These are phyloP conservation scores for Eucalyptus cloeziana DNA, from an alignment of 345 rosid genomes.

Conservation along the genomic window DNA sequence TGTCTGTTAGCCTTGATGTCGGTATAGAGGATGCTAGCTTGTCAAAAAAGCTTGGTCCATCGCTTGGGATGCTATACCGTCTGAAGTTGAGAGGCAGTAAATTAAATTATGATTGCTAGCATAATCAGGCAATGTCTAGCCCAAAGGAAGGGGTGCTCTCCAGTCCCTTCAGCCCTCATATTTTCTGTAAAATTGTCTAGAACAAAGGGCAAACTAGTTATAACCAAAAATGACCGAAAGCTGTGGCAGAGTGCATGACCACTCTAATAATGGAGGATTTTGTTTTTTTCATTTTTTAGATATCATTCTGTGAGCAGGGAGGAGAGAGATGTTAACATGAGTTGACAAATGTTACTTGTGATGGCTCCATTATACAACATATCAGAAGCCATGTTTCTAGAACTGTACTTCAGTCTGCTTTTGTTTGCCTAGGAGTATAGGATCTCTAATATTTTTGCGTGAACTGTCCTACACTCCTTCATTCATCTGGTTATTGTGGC, in stretches of 20 bases:
- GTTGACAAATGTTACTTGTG: neutral
- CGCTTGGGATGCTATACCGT: neutral
- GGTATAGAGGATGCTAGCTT: neutral
- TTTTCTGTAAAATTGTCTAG: neutral
- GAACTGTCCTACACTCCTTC: neutral
- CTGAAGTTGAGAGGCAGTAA: neutral
- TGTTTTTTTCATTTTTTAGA: neutral
- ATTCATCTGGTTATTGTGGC: neutral
- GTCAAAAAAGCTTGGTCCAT: neutral
- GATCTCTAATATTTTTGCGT: neutral
- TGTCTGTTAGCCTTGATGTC: neutral
- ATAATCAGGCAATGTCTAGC: neutral
- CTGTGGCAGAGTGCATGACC: neutral
- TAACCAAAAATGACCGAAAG: neutral
- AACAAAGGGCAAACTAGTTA: neutral
- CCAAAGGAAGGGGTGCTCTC: neutral
- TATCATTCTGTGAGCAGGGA: neutral
- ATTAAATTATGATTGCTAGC: neutral
- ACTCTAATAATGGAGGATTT: neutral
- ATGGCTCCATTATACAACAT: neutral
- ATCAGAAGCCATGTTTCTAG: neutral
- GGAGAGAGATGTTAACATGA: neutral
- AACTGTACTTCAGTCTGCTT: neutral
- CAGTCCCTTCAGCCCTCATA: neutral
- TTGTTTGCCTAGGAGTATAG: neutral